A percentile compares a stretch with the other conserved stretches of the same genome.
Evolutionary conservation across 177 flowering plant genomes (phyloP).

Genomic region (Tripterygium wilfordii): DNA sequence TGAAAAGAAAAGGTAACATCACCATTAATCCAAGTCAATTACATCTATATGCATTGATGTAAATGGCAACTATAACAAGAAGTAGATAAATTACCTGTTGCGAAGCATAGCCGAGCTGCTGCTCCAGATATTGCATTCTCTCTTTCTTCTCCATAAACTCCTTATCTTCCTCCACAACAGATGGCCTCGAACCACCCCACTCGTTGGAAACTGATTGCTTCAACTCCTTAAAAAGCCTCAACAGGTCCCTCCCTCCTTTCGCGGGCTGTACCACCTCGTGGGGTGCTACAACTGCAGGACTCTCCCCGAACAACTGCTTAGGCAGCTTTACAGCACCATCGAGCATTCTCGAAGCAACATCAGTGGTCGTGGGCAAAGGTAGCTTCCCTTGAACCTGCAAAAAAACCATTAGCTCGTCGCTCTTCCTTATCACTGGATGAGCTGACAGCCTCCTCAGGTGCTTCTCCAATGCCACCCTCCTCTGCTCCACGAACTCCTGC

Average conservation of each 20-base stretch:
- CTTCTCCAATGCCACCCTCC: slow-evolving; percentile 86
- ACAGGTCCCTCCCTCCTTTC: slow-evolving; percentile 88
- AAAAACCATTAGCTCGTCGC: slow-evolving; percentile 83
- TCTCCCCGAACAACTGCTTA: slow-evolving; percentile 74
- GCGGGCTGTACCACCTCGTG: slow-evolving; percentile 83
- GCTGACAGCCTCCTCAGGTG: slow-evolving; percentile 68
- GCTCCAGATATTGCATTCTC: slow-evolving; percentile 71
- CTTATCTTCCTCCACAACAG: slow-evolving; percentile 83
- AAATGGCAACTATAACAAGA: too few relatives aligned
- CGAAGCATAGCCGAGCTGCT: slow-evolving; percentile 67
- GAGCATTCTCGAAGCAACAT: slow-evolving; percentile 87
- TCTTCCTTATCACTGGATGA: slow-evolving; percentile 79
- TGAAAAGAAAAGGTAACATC: background rate
- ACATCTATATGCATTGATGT: too few relatives aligned
- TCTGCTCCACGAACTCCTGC: slow-evolving; percentile 95
- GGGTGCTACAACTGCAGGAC: slow-evolving; percentile 31
- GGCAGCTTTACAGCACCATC: slow-evolving; percentile 95
- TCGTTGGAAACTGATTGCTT: slow-evolving; percentile 86
- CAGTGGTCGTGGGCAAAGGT: slow-evolving; percentile 59
- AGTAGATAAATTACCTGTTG: slow-evolving; percentile 53
- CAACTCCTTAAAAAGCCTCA: slow-evolving; percentile 85
- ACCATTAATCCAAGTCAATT: background rate
- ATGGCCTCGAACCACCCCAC: slow-evolving; percentile 72
- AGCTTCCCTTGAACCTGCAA: slow-evolving; percentile 76
- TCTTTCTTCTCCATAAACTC: slow-evolving; percentile 90